phyloP scores from a whole-genome alignment of 768 basidiomycete genomes.

The Boletus bicolor region DNA sequence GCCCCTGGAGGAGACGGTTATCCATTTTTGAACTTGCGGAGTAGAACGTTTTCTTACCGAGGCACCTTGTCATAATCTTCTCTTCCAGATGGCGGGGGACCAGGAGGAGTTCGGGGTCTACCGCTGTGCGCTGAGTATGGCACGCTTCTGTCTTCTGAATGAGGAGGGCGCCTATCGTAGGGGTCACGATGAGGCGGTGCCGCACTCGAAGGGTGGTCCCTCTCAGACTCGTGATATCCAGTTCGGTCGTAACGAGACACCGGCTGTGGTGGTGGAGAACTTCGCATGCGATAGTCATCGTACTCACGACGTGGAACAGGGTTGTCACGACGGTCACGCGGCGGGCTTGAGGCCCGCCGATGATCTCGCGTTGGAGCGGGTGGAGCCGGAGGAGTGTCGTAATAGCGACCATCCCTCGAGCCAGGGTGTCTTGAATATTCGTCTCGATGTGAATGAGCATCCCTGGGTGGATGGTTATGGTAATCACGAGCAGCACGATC shows the following conservation, averaged over 20 bases:
- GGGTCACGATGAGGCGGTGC: constrained; percentile 40
- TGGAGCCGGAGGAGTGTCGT: constrained; percentile 42
- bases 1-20: constrained; percentile 4
- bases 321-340: constrained; percentile 64
- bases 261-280: constrained; percentile 42
- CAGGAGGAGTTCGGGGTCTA: constrained; percentile 52
- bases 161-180: constrained; percentile 51
- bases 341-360: constrained; percentile 57
- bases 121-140: constrained; percentile 46
- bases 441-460: constrained; percentile 46
- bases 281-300: constrained; percentile 66
- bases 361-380: constrained; percentile 50
- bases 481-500: constrained; percentile 59
- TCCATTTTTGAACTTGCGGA: background rate
- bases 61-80: constrained; percentile 65
- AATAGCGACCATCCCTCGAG: constrained; percentile 56
- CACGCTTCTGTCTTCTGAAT: constrained; percentile 41
- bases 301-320: constrained; percentile 59
- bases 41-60: constrained; percentile 41
- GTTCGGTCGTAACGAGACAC: constrained; percentile 56
- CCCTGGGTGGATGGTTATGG: constrained; percentile 37
- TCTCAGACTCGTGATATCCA: constrained; percentile 30
- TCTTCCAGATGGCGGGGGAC: constrained; percentile 50
- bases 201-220: constrained; percentile 47
- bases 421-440: constrained; percentile 48